Evolutionary conservation across 2,329 filamentous ascomycete species (phyloP), one percentile per base, ranked within the genome.

Genomic region (Sordariomycetes sp.): DNA sequence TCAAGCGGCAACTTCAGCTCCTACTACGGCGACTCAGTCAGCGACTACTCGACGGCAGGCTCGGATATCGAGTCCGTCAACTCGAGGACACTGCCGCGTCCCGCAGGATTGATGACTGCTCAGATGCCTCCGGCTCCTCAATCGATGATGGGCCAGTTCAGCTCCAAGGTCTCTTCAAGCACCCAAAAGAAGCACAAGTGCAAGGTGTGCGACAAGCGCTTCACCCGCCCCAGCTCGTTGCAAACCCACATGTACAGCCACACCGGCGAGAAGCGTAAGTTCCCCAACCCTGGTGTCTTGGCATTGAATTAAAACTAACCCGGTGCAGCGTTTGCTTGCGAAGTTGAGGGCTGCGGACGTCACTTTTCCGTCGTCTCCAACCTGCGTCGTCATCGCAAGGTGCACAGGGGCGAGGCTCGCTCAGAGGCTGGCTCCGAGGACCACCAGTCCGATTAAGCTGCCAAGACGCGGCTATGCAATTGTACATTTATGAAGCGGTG

Each of bases 141-240:
- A 54, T 93, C 88, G 1, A 95, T 98, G 87, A 98, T 98, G 92
- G 79, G 86, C 34, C 88, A 94, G 50, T 96, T 96, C 65, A 95
- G 86, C 62, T 95, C 90, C 42, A 95, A 95, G 63, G 81, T 95
- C 34, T 88, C 87, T 1, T 88, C 86, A 14, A 94, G 86, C 63
- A 92, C 90, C 8, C 87, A 95, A 56, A 96, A 96, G 78, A 96
- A 96, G 71, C 92, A 96, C 67, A 95, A 95, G 69, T 96, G 90
- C 75, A 95, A 94, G 65, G 85, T 96, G 39, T 96, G 90, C 67
- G 90, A 95, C 61, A 95, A 96, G 72, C 79, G 90, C 28, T 96
- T 96, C 58, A 95, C 90, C 3, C 76, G 90, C 35, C 90, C 90
- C 2, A 94, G 87, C 54, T 95, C 90, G 11, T 61, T 96, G 25